Percentiles rank a stretch among this genome's conserved stretches.
Evolutionary conservation across 176 grass and related monocot species (phyloP).

Genomic region (Musa schizocarpa): DNA sequence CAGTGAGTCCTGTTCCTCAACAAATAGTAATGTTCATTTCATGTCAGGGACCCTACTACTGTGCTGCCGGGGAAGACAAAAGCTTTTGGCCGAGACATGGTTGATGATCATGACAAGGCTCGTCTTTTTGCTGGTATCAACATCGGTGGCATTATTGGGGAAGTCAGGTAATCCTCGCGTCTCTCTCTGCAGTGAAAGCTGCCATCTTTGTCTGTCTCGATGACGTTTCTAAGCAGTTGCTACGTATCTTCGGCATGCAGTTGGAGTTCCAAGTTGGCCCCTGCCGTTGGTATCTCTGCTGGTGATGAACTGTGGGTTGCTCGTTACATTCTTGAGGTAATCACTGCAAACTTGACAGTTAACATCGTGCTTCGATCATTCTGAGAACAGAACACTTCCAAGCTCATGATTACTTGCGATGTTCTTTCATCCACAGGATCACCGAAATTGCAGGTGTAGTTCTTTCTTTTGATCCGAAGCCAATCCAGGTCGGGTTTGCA

Average conservation of each 20-base stretch:
- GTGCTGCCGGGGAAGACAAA: not conserved
- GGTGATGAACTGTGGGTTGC: not conserved
- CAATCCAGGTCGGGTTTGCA: not conserved
- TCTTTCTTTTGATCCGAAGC: not conserved
- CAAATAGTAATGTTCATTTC: too few relatives aligned
- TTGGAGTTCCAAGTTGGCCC: too few relatives aligned
- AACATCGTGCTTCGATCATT: too few relatives aligned
- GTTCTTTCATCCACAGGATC: not conserved
- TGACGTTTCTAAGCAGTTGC: not conserved
- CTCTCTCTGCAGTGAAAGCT: not conserved
- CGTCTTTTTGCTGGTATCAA: not conserved
- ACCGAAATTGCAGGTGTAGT: not conserved
- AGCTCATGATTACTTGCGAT: not conserved
- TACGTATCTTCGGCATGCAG: not conserved
- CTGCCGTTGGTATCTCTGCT: not conserved
- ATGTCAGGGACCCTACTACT: not conserved
- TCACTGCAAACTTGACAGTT: not conserved
- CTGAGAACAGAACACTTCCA: too few relatives aligned
- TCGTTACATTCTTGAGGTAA: constrained; percentile 2
- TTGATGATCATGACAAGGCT: not conserved
- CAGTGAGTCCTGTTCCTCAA: too few relatives aligned
- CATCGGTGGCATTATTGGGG: too few relatives aligned
- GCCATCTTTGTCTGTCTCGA: not conserved
- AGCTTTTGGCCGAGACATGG: not conserved
- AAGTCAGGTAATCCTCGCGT: not conserved